Base-by-base conservation (phyloP, 768 basidiomycete species). In the Russula sp. region DNA sequence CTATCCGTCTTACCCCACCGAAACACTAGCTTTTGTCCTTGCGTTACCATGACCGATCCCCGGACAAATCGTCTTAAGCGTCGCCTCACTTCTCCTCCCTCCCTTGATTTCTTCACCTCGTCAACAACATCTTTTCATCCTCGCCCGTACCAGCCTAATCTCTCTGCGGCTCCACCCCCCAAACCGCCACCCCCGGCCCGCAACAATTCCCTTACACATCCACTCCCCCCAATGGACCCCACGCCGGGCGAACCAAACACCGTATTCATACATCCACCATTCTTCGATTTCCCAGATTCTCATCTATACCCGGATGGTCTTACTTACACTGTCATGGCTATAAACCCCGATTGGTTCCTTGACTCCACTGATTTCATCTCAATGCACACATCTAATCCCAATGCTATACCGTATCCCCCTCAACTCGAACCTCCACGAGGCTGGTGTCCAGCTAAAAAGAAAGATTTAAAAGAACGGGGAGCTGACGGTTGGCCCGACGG, bases 381-480 rank as follows among this genome's bases (percentile, higher is more conserved):
- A n/a, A 71, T 73, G 42, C 75, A 76, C 45, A 75, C 78, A 56
- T 72, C 74, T 47, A 81, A 82, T 70, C 72, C 79, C 5, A 73
- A 76, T 56, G 83, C 83, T n/a, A 80, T 89, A 18, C 75, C 84
- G 16, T 92, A 92, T 71, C 90, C 90, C 13, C 77, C 87, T 44
- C 80, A 83, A 71, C 82, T 92, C 13, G 90, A 92, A 71, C 90
- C 90, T 34, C 90, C 90, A 14, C 79, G 90, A 59, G 90, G 90
- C 34, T 92, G 90, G 90, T 90, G 88, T 70, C 88, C 88, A 32
- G 82, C 89, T n/a, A 90, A 86, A 77, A 90, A 89, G 74, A 89
- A 87, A 69, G 87, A 88, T 67, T 73, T 86, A 27, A 88, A 84
- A 70, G 87, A 86, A 45, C 78, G 84, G 55, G 87, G 86, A 27